Base-by-base conservation (phyloP, 2,329 filamentous ascomycete species). In the Ambrosiella xylebori region DNA sequence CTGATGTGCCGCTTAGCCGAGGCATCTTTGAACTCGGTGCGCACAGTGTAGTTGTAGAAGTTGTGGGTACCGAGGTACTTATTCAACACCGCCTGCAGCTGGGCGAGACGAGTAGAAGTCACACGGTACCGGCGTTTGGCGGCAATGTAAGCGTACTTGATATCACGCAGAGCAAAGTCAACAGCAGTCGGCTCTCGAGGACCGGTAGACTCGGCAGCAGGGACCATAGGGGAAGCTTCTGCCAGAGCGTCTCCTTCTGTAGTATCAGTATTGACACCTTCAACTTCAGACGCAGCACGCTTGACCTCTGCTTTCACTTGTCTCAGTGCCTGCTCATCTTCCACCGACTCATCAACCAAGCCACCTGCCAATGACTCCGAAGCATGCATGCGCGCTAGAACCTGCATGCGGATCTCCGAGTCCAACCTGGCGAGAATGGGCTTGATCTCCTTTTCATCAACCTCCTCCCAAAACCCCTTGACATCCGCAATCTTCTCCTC, bases 1-100 rank as follows among this genome's bases (percentile, higher is more conserved):
- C 90, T 93, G 74, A 98, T 98, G 66, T 86, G 82, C 5, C 93
- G 82, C 70, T 91, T 93, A 11, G 89, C 82, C 0, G 88, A 94
- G 0, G 89, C 80, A 67, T 98, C 93, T 41, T 73, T 78, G 71
- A 78, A 82, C 0, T 79, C 75, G 72, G 97, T 98, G 64, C 93
- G 85, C 59, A 98, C 82, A 1, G 93, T 98, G 75, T 94, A 98
- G 76, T 98, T 98, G 78, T 96, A 90, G 75, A 85, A 98, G 73
- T 95, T 95, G 65, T 78, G 79, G 3, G 90, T 96, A 62, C 93
- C 93, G 8, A 85, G 71, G 70, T 93, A 98, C 63, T 78, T 75
- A 65, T 81, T 71, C 8, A 98, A 77, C 0, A 83, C 82, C 39
- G 80, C 77, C 68, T 95, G 88, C 1, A 98, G 80, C 61, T 85